Percentiles rank a stretch among this genome's conserved stretches.
Evolutionary conservation across 495 filamentous ascomycete genomes (phyloP).

Genomic region (Lasiosphaeria ovina): DNA sequence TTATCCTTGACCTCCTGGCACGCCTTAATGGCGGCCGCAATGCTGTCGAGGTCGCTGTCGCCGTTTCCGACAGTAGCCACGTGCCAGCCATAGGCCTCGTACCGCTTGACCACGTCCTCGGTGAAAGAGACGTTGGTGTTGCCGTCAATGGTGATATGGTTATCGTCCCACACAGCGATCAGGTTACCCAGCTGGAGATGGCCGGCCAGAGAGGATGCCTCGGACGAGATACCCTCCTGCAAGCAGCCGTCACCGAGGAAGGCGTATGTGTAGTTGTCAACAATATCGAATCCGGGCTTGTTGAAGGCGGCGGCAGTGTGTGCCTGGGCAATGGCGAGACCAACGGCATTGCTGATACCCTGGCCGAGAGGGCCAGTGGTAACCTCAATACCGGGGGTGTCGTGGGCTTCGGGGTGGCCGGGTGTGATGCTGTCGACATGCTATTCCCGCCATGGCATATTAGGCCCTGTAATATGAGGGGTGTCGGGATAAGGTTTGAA

Average conservation of each 20-base stretch:
- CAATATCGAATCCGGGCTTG: conserved; percentile 88
- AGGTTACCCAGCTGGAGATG: conserved; percentile 97
- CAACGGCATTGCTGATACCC: conserved; percentile 92
- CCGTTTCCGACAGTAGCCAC: conserved; percentile 80
- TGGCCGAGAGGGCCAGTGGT: conserved; percentile 96
- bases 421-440: conserved; percentile 89
- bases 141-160: conserved; percentile 91
- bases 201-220: conserved; percentile 89
- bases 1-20: conserved; percentile 88
- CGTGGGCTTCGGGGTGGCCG: conserved; percentile 94
- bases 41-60: conserved; percentile 82
- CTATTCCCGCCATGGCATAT: conserved; percentile 38
- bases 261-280: conserved; percentile 94
- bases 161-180: conserved; percentile 96
- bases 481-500: conserved; percentile 17
- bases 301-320: conserved; percentile 91
- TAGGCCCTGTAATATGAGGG: conserved; percentile 10
- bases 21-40: conserved; percentile 84
- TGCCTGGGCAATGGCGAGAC: conserved; percentile 92
- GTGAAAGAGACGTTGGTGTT: conserved; percentile 95
- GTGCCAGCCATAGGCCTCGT: conserved; percentile 99
- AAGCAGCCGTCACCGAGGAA: conserved; percentile 99
- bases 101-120: conserved; percentile 92
- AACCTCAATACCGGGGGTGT: conserved; percentile 95
- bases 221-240: conserved; percentile 95